Base-by-base conservation (phyloP, 306 rosid genomes). In the Quillaja saponaria region DNA sequence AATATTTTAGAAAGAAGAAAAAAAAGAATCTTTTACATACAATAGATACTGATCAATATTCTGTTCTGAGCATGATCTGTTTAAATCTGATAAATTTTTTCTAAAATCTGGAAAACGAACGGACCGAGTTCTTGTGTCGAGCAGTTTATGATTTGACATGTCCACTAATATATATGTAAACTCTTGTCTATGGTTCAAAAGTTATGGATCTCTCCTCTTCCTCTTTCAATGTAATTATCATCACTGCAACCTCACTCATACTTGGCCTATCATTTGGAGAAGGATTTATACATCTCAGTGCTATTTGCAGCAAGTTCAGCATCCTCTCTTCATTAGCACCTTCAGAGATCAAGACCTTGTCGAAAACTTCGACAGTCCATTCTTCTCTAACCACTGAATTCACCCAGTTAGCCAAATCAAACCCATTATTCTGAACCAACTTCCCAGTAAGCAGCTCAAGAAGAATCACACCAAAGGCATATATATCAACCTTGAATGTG, bases 351-450 rank as follows among this genome's bases (percentile, higher is more conserved):
- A 83, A 45, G 5, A 64, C 67, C 69, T 46, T 55, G 49, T 85
- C 90, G 40, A 88, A 88, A 39, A 85, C 87, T 72, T 88, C 87
- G 7, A 73, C 67, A 1, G 78, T 80, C 90, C 92, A 88, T 82
- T 82, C 92, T 66, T 85, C 87, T 71, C 66, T 77, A n/a, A 83
- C 76, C 44, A 80, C 84, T 10, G 90, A 76, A 17, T 66, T 69
- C 51, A 85, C 95, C 96, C 96, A 89, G 5, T 53, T 45, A 12
- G 75, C 79, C 38, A 89, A 42, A 80, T 81, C 85, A 34, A 80
- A 79, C 31, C 96, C 87, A 31, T 76, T 86, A 16, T 79, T 76
- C 65, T 76, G 80, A 40, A 86, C 83, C 28, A 86, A 58, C 75
- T 84, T 84, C 51, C 95, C 91, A 0, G 95, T 80, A 18, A 86